Evolutionary conservation across 2,329 filamentous ascomycete species (phyloP).

Genomic region (Cytospora leucostoma): DNA sequence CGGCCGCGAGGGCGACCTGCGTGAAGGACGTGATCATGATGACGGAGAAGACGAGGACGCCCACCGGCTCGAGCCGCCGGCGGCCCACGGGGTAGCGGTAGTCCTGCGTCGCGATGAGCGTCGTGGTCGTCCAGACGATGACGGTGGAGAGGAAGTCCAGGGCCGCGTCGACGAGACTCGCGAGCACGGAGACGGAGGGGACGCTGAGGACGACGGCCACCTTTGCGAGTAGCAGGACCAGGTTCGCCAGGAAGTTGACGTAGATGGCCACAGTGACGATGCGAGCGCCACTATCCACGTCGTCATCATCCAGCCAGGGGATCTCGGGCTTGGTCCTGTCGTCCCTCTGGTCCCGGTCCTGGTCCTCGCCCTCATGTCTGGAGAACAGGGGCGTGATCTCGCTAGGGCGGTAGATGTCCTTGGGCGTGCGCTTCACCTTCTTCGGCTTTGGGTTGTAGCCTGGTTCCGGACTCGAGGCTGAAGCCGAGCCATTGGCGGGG

Average conservation of each 20-base stretch:
- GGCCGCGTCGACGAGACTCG: slow-evolving; percentile 75
- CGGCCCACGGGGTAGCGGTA: slow-evolving; percentile 79
- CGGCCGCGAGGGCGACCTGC: slow-evolving; percentile 73
- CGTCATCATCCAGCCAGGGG: slow-evolving; percentile 71
- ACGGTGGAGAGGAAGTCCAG: slow-evolving; percentile 80
- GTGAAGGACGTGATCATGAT: slow-evolving; percentile 86
- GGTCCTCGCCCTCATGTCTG: slow-evolving; percentile 46
- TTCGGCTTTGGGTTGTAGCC: slow-evolving; percentile 36
- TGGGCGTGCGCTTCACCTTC: slow-evolving; percentile 76
- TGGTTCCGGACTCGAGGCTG: slow-evolving; percentile 4
- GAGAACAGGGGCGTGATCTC: slow-evolving; percentile 68
- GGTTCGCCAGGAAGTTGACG: slow-evolving; percentile 79
- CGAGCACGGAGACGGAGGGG: slow-evolving; percentile 78
- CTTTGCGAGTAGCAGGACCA: slow-evolving; percentile 73
- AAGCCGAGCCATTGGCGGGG: slow-evolving; percentile 28
- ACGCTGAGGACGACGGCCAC: slow-evolving; percentile 75
- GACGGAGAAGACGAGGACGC: slow-evolving; percentile 78
- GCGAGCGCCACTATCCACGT: slow-evolving; percentile 69
- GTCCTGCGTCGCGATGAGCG: slow-evolving; percentile 72
- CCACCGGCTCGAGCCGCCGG: slow-evolving; percentile 72
- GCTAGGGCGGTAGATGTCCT: slow-evolving; percentile 78
- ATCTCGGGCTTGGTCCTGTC: slow-evolving; percentile 57
- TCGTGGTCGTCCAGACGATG: slow-evolving; percentile 78
- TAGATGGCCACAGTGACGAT: slow-evolving; percentile 88
- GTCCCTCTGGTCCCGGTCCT: slow-evolving; percentile 45